These are phyloP conservation scores for Abelmoschus esculentus DNA, from an alignment of 345 rosid genomes.

Conservation along the genomic window DNA sequence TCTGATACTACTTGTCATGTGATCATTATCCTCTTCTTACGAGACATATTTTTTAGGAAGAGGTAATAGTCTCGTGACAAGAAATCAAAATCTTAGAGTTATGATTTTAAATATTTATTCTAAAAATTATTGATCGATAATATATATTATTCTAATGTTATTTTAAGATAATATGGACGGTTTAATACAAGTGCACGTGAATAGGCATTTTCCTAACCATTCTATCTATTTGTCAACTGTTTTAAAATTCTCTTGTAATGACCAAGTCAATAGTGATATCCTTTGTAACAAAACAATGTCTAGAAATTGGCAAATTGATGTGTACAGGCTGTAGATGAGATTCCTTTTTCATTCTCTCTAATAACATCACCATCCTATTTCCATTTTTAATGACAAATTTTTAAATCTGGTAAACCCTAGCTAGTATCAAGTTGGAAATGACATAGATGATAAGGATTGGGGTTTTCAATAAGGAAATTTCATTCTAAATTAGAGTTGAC, in stretches of 20 bases:
- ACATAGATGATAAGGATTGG: not conserved
- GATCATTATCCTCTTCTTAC: too few relatives aligned
- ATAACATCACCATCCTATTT: not conserved
- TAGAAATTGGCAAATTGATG: not conserved
- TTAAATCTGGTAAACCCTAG: not conserved
- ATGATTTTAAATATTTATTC: too few relatives aligned
- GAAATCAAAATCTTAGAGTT: too few relatives aligned
- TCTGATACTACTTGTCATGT: too few relatives aligned
- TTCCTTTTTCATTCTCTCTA: not conserved
- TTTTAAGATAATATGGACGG: too few relatives aligned
- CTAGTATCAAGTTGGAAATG: not conserved
- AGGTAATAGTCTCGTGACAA: too few relatives aligned
- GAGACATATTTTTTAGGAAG: too few relatives aligned
- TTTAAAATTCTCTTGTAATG: not conserved
- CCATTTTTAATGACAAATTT: not conserved
- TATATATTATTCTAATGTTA: too few relatives aligned
- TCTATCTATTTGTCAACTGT: not conserved
- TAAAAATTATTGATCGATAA: too few relatives aligned
- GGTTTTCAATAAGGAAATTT: too few relatives aligned
- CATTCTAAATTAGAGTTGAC: too few relatives aligned
- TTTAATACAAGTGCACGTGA: not conserved
- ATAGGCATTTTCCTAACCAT: not conserved
- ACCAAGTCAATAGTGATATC: not conserved
- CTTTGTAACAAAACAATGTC: not conserved
- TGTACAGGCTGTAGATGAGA: not conserved